Evolutionary conservation across 1,284 basidiomycete species (phyloP), one percentile per base, ranked within the genome.

Genomic region (Porogramme epimiltina): DNA sequence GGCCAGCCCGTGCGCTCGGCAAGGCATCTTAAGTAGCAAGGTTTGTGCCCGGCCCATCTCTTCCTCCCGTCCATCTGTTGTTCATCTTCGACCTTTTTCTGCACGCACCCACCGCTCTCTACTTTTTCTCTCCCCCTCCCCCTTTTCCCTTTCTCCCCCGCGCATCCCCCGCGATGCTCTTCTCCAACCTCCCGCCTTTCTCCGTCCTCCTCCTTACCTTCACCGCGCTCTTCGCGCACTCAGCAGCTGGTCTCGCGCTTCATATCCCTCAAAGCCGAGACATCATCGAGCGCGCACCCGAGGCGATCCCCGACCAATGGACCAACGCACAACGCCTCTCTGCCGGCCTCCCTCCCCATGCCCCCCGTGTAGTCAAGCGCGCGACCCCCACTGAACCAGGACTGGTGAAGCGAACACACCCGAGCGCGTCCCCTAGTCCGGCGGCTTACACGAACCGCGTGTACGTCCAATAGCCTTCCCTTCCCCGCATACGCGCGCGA

Each of bases 321-420:
- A 64, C 61, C 34, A 64, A 64, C 38, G 63, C 56, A 5, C 46
- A 62, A 46, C 56, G 63, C 36, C 46, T 64, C 42, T 58, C 61
- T 10, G 52, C 53, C 2, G 60, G 61, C 5, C 51, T 64, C 42
- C 58, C 63, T 24, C 61, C 56, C 22, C 58, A 54, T 37, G 52
- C 55, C 5, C 63, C 63, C 37, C 58, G 54, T 28, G 42, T 37
- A 19, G 34, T 47, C 37, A 53, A 55, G 40, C 58, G 51, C 36
- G 49, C 52, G 31, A 53, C 58, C 31, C 47, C 51, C 42, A 54
- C 56, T 11, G 50, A 44, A 31, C 51, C 53, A 20, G 45, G 45
- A n/a, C 18, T 48, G 18, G 51, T 47, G 40, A 54, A 43, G 36
- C 58, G 58, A 41, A 28, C 45, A 11, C 49, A 44, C 13, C 58